Evolutionary conservation across 2,329 filamentous ascomycete species (phyloP), one percentile per base, ranked within the genome.

Genomic region (Fusarium longipes): DNA sequence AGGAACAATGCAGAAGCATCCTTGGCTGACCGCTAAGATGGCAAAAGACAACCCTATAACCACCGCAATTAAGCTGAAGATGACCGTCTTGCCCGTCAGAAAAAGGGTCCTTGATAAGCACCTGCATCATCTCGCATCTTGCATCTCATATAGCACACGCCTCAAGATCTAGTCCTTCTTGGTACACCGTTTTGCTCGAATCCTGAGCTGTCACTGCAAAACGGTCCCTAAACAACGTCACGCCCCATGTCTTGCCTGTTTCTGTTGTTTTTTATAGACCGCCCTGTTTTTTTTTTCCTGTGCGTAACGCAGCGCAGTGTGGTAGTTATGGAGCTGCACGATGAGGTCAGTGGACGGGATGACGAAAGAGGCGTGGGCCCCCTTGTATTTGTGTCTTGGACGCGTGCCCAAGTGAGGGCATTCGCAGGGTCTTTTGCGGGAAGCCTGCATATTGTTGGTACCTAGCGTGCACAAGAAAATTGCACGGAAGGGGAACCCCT

Each of bases 341-440:
- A 75, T 75, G 73, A 75, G 73, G 73, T 75, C 73, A 75, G 64
- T 17, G 62, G 57, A 27, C 64, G 67, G 67, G 68, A 74, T 74
- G 72, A 74, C 72, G 72, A 74, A 73, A 45, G 42, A 27, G 32
- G 55, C 44, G 58, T 59, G 65, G 58, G 45, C 11, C 40, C 15
- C 24, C 29, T 39, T 45, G 56, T 27, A 22, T 36, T 48, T 27
- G 11, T n/a, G 17, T 47, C 14, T 18, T 36, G 32, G 25, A 36
- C 45, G 45, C 32, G 30, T 14, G 32, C 33, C 22, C 17, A 17
- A 33, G 36, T 57, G 44, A 67, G 53, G 65, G 52, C 22, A 66
- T 61, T 43, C 50, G 20, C 39, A 63, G 63, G 63, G 47, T 67
- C 51, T 40, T 44, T 39, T n/a, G 40, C 44, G 48, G 65, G 40